phyloP scores from a whole-genome alignment of 1,284 basidiomycete species.

The Thecaphora thlaspeos region DNA sequence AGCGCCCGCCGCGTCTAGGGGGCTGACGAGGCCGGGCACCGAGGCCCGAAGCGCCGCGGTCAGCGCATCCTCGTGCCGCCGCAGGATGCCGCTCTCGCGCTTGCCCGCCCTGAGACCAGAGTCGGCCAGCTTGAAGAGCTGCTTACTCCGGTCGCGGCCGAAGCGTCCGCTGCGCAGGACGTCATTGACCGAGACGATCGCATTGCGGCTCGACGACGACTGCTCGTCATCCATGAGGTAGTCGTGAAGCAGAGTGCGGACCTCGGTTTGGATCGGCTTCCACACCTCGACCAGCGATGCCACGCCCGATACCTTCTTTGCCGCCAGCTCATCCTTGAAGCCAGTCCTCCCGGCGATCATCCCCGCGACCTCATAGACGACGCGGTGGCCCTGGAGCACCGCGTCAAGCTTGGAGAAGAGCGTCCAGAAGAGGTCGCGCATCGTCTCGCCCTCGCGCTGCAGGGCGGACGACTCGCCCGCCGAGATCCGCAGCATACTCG shows the following conservation, averaged over 20 bases:
- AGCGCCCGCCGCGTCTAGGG: constrained; percentile 11
- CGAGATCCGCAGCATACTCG: constrained; percentile 33
- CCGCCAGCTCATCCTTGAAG: constrained; percentile 31
- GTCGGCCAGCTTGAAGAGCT: constrained; percentile 84
- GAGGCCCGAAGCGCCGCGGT: constrained; percentile 80
- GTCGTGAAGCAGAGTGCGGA: constrained; percentile 76
- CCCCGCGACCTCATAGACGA: constrained; percentile 77
- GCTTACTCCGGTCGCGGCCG: constrained; percentile 42
- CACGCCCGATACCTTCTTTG: constrained; percentile 25
- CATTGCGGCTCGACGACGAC: constrained; percentile 74
- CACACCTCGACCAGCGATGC: constrained; percentile 75
- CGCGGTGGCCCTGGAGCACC: constrained; percentile 86
- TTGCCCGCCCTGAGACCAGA: constrained; percentile 45
- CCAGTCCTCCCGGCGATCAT: constrained; percentile 38
- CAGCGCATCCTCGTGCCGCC: constrained; percentile 79
- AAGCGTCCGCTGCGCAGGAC: constrained; percentile 63
- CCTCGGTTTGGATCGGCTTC: constrained; percentile 82
- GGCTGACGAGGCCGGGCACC: constrained; percentile 81
- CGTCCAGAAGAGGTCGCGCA: constrained; percentile 92
- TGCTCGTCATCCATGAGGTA: constrained; percentile 88
- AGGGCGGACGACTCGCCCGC: constrained; percentile 44
- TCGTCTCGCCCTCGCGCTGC: constrained; percentile 51
- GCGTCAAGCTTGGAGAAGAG: constrained; percentile 94
- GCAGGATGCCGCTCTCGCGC: constrained; percentile 64
- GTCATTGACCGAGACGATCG: constrained; percentile 90